Evolutionary conservation across 2,329 filamentous ascomycete genomes (phyloP), one percentile per base, ranked within the genome.

Genomic region (Nemania sp.): DNA sequence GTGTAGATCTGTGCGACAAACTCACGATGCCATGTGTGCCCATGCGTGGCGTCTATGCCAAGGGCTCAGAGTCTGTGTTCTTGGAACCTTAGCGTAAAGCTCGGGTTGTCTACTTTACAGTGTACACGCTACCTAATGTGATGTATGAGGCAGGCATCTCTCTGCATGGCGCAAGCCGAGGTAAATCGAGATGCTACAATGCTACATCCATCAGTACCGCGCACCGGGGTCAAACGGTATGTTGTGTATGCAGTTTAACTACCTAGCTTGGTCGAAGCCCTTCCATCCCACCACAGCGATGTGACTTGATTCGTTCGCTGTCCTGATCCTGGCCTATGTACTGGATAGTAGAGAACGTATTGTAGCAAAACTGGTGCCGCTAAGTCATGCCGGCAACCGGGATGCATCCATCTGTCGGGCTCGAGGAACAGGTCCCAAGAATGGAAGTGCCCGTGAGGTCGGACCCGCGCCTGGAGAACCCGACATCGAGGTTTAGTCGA

Each of bases 101-200:
- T 56, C 48, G 48, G 31, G 50, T 30, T 59, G 54, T 55, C 57
- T 46, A 15, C 26, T 28, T 9, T 6, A n/a, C n/a, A n/a, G n/a
- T n/a, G n/a, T n/a, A n/a, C n/a, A n/a, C n/a, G n/a, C n/a, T n/a
- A n/a, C n/a, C n/a, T n/a, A n/a, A n/a, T n/a, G n/a, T n/a, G n/a
- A n/a, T n/a, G n/a, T n/a, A n/a, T n/a, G n/a, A n/a, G n/a, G n/a
- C n/a, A 52, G 49, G 55, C 50, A 55, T 45, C 59, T 65, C 59
- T 59, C 54, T 64, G 63, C 28, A 31, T 3, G 4, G 59, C 59
- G 64, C 42, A 61, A 62, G 64, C 56, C 26, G 63, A 63, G 64
- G 63, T 62, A 60, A 57, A 54, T 54, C 30, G 56, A 54, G 53
- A 56, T 59, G 41, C 48, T 36, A 43, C 46, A 41, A n/a, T n/a